Evolutionary conservation across 352 stramenopile species (phyloP), one percentile per base, ranked within the genome.

Genomic region (Phytophthora idaei): DNA sequence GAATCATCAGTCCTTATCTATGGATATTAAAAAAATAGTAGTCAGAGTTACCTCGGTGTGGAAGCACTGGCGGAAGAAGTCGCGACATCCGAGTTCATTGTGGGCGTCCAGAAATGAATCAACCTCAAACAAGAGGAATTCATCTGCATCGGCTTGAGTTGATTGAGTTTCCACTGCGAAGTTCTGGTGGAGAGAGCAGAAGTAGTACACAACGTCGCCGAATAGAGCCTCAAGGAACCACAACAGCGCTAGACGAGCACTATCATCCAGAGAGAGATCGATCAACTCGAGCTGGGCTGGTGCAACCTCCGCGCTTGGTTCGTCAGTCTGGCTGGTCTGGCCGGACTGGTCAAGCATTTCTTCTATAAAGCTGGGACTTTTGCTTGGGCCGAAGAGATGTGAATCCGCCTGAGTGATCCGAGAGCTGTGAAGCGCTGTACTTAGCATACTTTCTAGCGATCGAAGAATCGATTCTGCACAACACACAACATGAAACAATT

Each of bases 11-110:
- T 21, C 21, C 21, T 21, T 21, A 21, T 21, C 21, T 21, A 21
- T 21, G 21, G 21, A 10, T 21, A 50, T 10, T n/a, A 14, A 32
- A 29, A 10, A 37, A 10, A 21, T 61, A 28, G 8, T 51, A 51
- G 21, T 25, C 17, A 39, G 37, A 44, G 39, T 59, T 54, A 93
- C 85, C 79, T 90, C 61, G 2, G 85, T 87, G 47, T 89, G 78
- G 46, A 93, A 93, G 31, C 76, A 80, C 29, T 93, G 85, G 36
- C 85, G 83, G 37, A 93, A 93, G 61, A 93, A 87, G 36, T 93
- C 85, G 41, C 85, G 83, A 29, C 85, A 93, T 9, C 85, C 85
- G 8, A 93, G 58, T 52, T 90, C 85, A 5, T 79, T 87, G 52
- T 87, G 77, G 34, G 77, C 77, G 12, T 89, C 80, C 31, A 91